A percentile compares a stretch with the other conserved stretches of the same genome.
Evolutionary conservation across 1,284 basidiomycete genomes (phyloP).

Genomic region (Porodaedalea pini): DNA sequence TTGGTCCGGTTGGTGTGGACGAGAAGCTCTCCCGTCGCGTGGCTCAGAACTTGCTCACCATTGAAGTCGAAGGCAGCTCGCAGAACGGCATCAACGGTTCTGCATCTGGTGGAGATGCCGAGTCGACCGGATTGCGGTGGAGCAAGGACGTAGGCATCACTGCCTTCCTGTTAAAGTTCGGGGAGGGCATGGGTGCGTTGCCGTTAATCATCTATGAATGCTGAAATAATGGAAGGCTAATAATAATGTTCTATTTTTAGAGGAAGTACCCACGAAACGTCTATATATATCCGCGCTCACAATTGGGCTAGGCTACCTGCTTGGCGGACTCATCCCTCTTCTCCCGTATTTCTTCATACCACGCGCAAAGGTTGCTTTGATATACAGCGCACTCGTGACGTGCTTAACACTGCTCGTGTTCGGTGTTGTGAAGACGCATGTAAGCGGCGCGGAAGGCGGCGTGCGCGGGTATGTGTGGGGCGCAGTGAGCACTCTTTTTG

Average conservation of each 20-base stretch:
- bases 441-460: slow-evolving; percentile 77
- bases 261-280: slow-evolving; percentile 72
- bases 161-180: slow-evolving; percentile 90
- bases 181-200: slow-evolving; percentile 77
- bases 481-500: slow-evolving; percentile 84
- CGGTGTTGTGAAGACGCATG: slow-evolving; percentile 84
- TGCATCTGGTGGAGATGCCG: slow-evolving; percentile 41
- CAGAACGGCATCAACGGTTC: slow-evolving; percentile 24
- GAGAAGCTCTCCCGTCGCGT: slow-evolving; percentile 78
- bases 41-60: slow-evolving; percentile 66
- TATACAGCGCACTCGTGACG: slow-evolving; percentile 76
- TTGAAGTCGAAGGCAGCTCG: slow-evolving; percentile 47
- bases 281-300: slow-evolving; percentile 87
- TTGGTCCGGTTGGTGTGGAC: slow-evolving; percentile 87
- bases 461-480: slow-evolving; percentile 70
- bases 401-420: slow-evolving; percentile 85
- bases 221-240: slow-evolving; percentile 1
- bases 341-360: slow-evolving; percentile 88
- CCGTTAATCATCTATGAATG: neutral
- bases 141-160: slow-evolving; percentile 79
- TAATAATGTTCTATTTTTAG: slow-evolving; percentile 35
- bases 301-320: slow-evolving; percentile 82
- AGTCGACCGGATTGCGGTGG: slow-evolving; percentile 52
- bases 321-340: slow-evolving; percentile 87
- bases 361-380: slow-evolving; percentile 59